Conservation (phyloP, 441 rosid species). For the Corymbia citriodora region DNA sequence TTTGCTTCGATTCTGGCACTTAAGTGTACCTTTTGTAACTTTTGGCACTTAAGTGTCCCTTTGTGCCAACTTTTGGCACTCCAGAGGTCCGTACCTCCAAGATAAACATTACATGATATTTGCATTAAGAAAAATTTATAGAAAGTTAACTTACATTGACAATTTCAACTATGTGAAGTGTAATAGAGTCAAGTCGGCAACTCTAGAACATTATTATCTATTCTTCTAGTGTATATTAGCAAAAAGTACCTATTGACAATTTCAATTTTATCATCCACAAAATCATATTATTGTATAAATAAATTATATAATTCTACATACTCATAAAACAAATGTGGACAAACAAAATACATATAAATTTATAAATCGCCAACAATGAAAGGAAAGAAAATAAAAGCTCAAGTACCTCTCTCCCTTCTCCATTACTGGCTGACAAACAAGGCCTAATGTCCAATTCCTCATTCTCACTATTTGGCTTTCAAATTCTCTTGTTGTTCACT, state of each 20-base stretch:
- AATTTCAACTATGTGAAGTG: not conserved
- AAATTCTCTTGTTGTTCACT: fast-evolving
- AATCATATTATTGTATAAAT: not conserved
- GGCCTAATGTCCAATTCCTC: not conserved
- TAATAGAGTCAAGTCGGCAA: not conserved
- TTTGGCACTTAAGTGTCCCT: too few relatives aligned
- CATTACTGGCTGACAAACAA: not conserved
- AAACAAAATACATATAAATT: not conserved
- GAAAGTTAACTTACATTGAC: not conserved
- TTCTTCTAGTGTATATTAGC: not conserved
- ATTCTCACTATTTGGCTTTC: not conserved
- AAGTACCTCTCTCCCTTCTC: not conserved
- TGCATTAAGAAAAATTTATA: too few relatives aligned
- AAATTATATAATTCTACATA: not conserved
- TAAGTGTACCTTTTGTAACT: too few relatives aligned
- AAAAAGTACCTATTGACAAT: not conserved
- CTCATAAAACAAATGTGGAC: not conserved
- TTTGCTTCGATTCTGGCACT: too few relatives aligned
- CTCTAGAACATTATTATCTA: too few relatives aligned
- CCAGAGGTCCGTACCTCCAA: too few relatives aligned
- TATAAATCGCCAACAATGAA: too few relatives aligned
- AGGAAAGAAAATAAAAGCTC: not conserved
- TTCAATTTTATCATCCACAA: fast-evolving
- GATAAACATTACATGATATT: not conserved
- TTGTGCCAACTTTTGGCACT: too few relatives aligned